Conservation (phyloP, 2,329 filamentous ascomycete species). For the Gliomastix tumulicola region DNA sequence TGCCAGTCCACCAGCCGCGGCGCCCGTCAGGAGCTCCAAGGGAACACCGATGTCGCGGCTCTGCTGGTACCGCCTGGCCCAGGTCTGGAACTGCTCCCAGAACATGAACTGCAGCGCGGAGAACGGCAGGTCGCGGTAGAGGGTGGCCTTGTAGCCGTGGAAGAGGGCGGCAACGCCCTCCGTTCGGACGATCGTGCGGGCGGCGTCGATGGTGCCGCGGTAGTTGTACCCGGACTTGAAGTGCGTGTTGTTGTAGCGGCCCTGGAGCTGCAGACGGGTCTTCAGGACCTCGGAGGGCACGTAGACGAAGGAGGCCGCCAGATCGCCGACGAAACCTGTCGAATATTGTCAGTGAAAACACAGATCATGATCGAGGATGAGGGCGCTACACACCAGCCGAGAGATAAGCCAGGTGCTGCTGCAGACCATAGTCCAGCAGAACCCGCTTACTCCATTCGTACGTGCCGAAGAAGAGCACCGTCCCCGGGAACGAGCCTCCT, state of each 20-base stretch:
- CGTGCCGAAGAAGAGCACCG: slow-evolving; percentile 89
- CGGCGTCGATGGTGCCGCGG: slow-evolving; percentile 74
- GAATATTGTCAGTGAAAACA: slow-evolving; percentile 3
- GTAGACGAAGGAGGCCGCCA: slow-evolving; percentile 87
- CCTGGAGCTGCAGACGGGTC: slow-evolving; percentile 92
- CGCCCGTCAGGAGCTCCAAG: slow-evolving; percentile 83
- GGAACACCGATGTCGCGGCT: slow-evolving; percentile 78
- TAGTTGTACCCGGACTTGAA: slow-evolving; percentile 97
- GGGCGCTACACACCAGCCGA: slow-evolving; percentile 56
- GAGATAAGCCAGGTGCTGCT: slow-evolving; percentile 79
- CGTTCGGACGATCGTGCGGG: slow-evolving; percentile 71
- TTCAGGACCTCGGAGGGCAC: slow-evolving; percentile 97
- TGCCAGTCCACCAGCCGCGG: slow-evolving; percentile 83
- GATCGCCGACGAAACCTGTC: slow-evolving; percentile 81
- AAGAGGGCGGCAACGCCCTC: slow-evolving; percentile 87
- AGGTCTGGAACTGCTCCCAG: slow-evolving; percentile 85
- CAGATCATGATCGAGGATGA: neutral
- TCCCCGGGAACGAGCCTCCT: slow-evolving; percentile 87
- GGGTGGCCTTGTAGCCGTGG: slow-evolving; percentile 93
- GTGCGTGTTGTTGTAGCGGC: slow-evolving; percentile 88
- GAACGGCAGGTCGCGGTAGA: slow-evolving; percentile 91
- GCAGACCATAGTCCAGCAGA: slow-evolving; percentile 78
- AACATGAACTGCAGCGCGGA: slow-evolving; percentile 97
- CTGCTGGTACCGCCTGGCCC: slow-evolving; percentile 72
- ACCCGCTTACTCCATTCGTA: slow-evolving; percentile 93